Evolutionary conservation across 768 basidiomycete genomes (phyloP).

Genomic region (Suillus cothurnatus): DNA sequence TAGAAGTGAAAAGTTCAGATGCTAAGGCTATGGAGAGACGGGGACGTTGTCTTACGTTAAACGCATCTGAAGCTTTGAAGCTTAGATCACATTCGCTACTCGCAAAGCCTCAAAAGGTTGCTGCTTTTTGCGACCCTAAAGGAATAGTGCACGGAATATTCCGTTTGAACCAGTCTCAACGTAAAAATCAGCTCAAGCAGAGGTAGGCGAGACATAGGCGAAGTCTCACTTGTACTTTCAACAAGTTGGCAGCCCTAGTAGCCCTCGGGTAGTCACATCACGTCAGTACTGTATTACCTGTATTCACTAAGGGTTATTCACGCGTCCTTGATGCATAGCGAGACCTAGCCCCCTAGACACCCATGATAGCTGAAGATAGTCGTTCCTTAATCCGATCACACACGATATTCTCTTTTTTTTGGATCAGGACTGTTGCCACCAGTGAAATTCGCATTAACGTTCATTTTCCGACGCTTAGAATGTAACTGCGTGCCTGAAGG

Average conservation of each 20-base stretch:
- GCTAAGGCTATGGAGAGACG: background rate
- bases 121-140: background rate
- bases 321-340: background rate
- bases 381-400: background rate
- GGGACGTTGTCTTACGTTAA: background rate
- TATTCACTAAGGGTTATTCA: background rate
- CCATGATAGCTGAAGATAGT: too few relatives aligned
- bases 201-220: background rate
- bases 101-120: background rate
- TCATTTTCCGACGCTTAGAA: conserved; percentile 5
- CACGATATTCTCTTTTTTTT: too few relatives aligned
- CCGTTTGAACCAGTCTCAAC: background rate
- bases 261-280: background rate
- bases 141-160: background rate
- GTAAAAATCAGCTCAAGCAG: background rate
- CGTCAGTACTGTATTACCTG: too few relatives aligned
- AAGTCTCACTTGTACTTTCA: background rate
- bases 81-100: background rate
- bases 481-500: background rate
- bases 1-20: background rate
- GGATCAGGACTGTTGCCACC: background rate
- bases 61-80: conserved; percentile 4
- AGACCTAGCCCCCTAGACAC: too few relatives aligned
- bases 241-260: background rate
- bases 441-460: background rate